A percentile compares a stretch with the other conserved stretches of the same genome.
phyloP scores from a whole-genome alignment of 805 yeast genomes.

The Saccharomycopsis javanensis region DNA sequence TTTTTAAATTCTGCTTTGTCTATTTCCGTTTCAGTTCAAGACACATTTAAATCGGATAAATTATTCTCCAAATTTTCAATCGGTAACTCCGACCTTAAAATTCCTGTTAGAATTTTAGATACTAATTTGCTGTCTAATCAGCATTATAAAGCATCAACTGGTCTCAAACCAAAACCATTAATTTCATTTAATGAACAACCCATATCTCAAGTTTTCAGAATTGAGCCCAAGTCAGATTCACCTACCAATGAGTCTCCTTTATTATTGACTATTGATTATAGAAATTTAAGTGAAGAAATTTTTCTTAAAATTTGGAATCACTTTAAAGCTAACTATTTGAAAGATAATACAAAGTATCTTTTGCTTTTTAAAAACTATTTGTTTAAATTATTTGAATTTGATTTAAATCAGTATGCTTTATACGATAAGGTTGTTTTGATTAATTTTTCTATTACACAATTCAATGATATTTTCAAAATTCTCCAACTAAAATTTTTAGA shows the following conservation, averaged over 20 bases:
- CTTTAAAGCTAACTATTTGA: constrained; percentile 18
- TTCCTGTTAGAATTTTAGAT: constrained; percentile 45
- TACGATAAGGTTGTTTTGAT: constrained; percentile 21
- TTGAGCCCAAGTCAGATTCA: constrained; percentile 27
- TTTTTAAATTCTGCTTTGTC: constrained; percentile 44
- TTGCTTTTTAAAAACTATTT: constrained; percentile 23
- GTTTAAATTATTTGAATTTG: constrained; percentile 23
- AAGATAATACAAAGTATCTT: constrained; percentile 22
- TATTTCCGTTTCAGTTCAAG: constrained; percentile 72
- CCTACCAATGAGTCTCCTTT: constrained; percentile 29
- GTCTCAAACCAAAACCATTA: constrained; percentile 26
- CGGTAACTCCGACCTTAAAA: constrained; percentile 41
- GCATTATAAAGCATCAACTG: constrained; percentile 27
- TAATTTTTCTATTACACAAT: constrained; percentile 15
- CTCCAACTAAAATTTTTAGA: constrained; percentile 9
- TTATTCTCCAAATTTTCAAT: constrained; percentile 62
- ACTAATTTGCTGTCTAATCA: constrained; percentile 33
- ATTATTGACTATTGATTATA: constrained; percentile 35
- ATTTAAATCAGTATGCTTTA: constrained; percentile 28
- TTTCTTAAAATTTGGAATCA: constrained; percentile 21
- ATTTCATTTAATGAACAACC: constrained; percentile 67
- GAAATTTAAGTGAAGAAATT: constrained; percentile 40
- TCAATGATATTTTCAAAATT: constrained; percentile 11
- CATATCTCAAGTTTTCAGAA: constrained; percentile 47
- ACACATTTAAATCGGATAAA: constrained; percentile 48